Evolutionary conservation across 305 asterid genomes (phyloP).

Genomic region (Solanum aculeatissimum): DNA sequence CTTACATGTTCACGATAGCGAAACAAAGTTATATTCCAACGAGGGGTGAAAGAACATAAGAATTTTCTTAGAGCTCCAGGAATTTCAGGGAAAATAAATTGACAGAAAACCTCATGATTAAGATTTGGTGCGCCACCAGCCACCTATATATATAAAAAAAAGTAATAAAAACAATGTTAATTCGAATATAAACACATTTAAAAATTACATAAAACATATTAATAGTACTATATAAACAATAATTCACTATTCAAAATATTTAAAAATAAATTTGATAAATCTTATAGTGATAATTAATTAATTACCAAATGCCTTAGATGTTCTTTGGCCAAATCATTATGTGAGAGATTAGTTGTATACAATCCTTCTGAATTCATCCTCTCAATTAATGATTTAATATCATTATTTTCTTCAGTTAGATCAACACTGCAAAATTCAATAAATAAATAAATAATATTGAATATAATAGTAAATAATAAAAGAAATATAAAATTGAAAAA

Average conservation of each 20-base stretch:
- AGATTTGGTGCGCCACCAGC: neutral
- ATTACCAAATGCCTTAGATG: neutral
- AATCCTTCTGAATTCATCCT: neutral
- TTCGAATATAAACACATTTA: too few species aligned
- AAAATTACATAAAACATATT: too few species aligned
- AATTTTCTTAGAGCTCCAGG: neutral
- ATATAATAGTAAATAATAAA: too few species aligned
- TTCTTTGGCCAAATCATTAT: neutral
- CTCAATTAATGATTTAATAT: neutral
- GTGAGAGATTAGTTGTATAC: neutral
- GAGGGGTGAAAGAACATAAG: neutral
- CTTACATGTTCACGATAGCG: neutral
- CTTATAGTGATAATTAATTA: too few species aligned
- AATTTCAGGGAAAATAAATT: neutral
- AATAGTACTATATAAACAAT: too few species aligned
- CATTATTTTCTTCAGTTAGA: neutral
- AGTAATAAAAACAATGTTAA: too few species aligned
- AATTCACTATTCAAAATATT: too few species aligned
- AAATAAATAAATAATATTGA: neutral
- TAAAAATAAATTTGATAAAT: too few species aligned
- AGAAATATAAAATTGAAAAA: neutral
- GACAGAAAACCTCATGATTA: neutral
- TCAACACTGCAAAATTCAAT: neutral
- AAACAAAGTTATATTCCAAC: neutral
- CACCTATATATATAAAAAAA: too few species aligned